These are phyloP conservation scores for Silene coronaria DNA, from an alignment of 179 eudicot species.

Conservation along the genomic window DNA sequence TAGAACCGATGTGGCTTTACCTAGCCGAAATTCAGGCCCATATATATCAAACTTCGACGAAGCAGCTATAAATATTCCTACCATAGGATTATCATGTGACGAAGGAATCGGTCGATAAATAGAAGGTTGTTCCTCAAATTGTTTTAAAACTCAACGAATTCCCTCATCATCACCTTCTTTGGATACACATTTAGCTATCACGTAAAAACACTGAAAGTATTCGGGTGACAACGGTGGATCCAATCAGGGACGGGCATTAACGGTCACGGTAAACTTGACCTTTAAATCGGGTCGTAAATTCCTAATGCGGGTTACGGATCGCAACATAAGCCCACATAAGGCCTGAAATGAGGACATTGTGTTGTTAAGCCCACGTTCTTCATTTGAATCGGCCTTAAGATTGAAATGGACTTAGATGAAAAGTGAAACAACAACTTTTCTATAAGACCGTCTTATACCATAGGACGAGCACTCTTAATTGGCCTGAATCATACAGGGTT, in stretches of 20 bases:
- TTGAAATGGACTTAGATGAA: slow-evolving; percentile 5
- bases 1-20: slow-evolving; percentile 37
- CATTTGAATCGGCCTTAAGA: slow-evolving; percentile 26
- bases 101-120: not conserved
- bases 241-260: not conserved
- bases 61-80: slow-evolving; percentile 10
- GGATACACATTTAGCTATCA: not conserved
- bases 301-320: slow-evolving; percentile 17
- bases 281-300: not conserved
- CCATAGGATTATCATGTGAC: not conserved
- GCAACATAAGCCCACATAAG: slow-evolving; percentile 12
- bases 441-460: no score
- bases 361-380: not conserved
- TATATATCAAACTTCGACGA: slow-evolving; percentile 37
- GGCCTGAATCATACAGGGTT: not conserved
- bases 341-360: slow-evolving; percentile 27
- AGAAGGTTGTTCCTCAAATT: slow-evolving; percentile 7
- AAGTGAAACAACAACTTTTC: slow-evolving; percentile 17
- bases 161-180: slow-evolving; percentile 5
- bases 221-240: slow-evolving; percentile 5
- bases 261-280: not conserved
- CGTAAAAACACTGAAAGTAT: slow-evolving; percentile 1
- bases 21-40: slow-evolving; percentile 43
- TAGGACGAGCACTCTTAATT: slow-evolving; percentile 13
- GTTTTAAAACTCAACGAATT: not conserved